Percentiles rank a stretch among this genome's conserved stretches.
Conservation (phyloP, 2,329 filamentous ascomycete genomes). For the Nemania bipapillata region DNA sequence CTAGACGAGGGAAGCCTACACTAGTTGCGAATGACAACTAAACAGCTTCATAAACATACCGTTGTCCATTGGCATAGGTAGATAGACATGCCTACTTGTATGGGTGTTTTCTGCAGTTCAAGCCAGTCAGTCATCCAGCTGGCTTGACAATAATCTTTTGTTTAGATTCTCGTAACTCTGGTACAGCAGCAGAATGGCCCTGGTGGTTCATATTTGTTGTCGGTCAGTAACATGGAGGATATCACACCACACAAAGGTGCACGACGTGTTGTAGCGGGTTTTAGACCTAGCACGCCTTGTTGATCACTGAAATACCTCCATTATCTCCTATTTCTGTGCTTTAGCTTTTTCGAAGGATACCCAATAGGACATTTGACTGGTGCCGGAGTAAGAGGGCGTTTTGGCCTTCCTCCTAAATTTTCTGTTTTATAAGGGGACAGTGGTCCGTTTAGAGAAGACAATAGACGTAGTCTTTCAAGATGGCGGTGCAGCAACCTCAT, state of each 20-base stretch:
- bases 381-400: slow-evolving; percentile 27
- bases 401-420: slow-evolving; percentile 4
- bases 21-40: neutral
- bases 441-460: slow-evolving; percentile 8
- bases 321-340: neutral
- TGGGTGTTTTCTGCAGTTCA: neutral
- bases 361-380: slow-evolving; percentile 23
- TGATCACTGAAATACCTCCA: neutral
- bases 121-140: neutral
- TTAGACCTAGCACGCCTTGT: neutral
- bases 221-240: neutral
- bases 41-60: neutral
- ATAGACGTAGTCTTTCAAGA: slow-evolving; percentile 8
- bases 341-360: slow-evolving; percentile 31
- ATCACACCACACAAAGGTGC: neutral
- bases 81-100: neutral
- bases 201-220: neutral
- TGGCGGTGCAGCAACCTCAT: slow-evolving; percentile 6
- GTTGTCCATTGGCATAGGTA: no score
- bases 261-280: neutral
- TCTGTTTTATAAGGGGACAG: neutral
- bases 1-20: neutral
- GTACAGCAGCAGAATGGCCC: neutral
- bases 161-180: neutral
- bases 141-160: neutral